Conservation (phyloP, 1,284 basidiomycete species). For the Rhodotorula sp. region DNA sequence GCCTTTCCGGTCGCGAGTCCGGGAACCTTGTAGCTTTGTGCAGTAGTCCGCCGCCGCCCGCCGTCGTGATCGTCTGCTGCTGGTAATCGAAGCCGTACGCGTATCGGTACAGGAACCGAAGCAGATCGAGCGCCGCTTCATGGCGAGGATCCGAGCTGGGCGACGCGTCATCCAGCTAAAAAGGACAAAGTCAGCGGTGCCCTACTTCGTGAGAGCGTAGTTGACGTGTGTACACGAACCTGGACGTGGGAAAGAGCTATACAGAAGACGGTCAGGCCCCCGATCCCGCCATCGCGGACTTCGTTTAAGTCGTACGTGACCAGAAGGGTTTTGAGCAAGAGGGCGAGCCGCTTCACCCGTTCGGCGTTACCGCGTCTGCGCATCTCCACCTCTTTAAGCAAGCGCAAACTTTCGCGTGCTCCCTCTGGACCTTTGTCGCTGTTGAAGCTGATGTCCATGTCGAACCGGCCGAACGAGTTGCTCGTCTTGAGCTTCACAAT, state of each 20-base stretch:
- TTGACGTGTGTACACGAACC: not conserved
- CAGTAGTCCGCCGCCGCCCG: not conserved
- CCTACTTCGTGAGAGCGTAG: not conserved
- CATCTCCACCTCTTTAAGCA: not conserved
- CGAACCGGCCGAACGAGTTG: conserved; percentile 2
- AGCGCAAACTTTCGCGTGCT: conserved; percentile 6
- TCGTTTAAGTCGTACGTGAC: not conserved
- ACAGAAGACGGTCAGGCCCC: conserved; percentile 13
- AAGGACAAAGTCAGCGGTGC: not conserved
- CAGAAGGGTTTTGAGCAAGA: conserved; percentile 8
- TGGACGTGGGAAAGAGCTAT: conserved; percentile 13
- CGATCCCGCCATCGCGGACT: conserved; percentile 9
- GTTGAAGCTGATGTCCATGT: conserved; percentile 21
- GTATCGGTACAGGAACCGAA: conserved; percentile 1
- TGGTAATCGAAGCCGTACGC: conserved; percentile 3
- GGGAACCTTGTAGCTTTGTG: not conserved
- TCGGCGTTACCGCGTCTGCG: not conserved
- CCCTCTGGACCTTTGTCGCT: conserved; percentile 5
- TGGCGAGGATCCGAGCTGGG: not conserved
- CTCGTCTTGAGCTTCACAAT: conserved; percentile 15
- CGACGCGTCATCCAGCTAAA: not conserved
- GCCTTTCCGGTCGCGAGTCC: not conserved
- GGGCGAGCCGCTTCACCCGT: not conserved
- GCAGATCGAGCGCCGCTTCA: not conserved
- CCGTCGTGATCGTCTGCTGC: not conserved